Conservation (phyloP, 305 asterid species). For the Solanum hybrid region DNA sequence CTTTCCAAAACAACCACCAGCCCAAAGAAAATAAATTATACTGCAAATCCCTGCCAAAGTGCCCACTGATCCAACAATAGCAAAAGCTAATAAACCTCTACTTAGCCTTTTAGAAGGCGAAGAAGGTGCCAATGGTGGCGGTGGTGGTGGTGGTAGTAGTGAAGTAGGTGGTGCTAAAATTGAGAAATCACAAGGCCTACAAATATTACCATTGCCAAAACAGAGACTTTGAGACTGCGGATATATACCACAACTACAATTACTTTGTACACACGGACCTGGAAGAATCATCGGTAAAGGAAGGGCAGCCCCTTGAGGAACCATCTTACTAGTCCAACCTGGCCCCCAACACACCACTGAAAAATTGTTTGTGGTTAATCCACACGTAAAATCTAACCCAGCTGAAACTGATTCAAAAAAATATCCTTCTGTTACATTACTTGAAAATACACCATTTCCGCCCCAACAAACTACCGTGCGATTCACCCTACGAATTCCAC, state of each 20-base stretch:
- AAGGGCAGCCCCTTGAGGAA: slow-evolving; percentile 29
- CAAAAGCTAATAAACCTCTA: slow-evolving; percentile 60
- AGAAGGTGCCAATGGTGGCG: slow-evolving; percentile 18
- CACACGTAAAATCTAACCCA: slow-evolving; percentile 72
- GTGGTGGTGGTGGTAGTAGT: slow-evolving; percentile 10
- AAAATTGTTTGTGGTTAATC: slow-evolving; percentile 58
- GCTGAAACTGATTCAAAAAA: slow-evolving; percentile 72
- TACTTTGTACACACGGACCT: slow-evolving; percentile 50
- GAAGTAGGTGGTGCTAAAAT: slow-evolving; percentile 13
- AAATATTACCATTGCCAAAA: slow-evolving; percentile 61
- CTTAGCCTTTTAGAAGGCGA: slow-evolving; percentile 35
- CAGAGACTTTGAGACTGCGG: slow-evolving; percentile 65
- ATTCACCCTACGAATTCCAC: slow-evolving; percentile 55
- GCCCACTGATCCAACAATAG: slow-evolving; percentile 75
- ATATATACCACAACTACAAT: slow-evolving; percentile 58
- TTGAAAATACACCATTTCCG: slow-evolving; percentile 34
- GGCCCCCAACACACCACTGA: slow-evolving; percentile 90
- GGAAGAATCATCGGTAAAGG: slow-evolving; percentile 61
- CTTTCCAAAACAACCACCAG: slow-evolving; percentile 66
- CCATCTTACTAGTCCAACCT: slow-evolving; percentile 42
- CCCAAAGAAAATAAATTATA: slow-evolving; percentile 61
- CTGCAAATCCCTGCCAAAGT: slow-evolving; percentile 67
- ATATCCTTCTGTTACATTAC: slow-evolving; percentile 13
- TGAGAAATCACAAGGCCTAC: slow-evolving; percentile 59
- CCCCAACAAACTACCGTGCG: slow-evolving; percentile 85